Evolutionary conservation across 208 protist species (phyloP), one percentile per base, ranked within the genome.

Genomic region (Leptomonas seymouri): DNA sequence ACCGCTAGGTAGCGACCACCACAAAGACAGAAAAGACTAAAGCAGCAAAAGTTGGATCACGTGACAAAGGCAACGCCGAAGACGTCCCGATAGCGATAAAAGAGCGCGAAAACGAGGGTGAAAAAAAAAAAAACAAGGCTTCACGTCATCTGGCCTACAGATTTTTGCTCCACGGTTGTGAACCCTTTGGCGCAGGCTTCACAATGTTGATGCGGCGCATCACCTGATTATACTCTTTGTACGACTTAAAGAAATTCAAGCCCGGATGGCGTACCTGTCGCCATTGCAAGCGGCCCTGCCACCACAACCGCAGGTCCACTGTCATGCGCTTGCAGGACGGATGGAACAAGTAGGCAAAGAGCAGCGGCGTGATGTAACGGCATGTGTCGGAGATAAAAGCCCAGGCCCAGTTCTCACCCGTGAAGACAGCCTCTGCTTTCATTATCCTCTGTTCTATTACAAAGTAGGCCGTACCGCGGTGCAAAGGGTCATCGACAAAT

Each of bases 321-420:
- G 59, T 66, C 21, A 97, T 65, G 1, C 92, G 78, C 50, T 81
- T 71, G 78, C 84, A 93, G 5, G 89, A 89, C 2, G 88, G 87
- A 51, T 88, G 79, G 68, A 94, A 97, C 15, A 93, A 36, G 66
- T 89, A 93, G 3, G 86, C 83, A 23, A 93, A 68, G 25, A 78
- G 55, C 30, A 89, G 65, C 14, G 92, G 86, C 7, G 78, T 88
- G 16, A 93, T 58, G 73, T 93, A 93, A 53, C 92, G 85, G 66
- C 80, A 93, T 34, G 78, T 93, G 64, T 97, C 92, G 15, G 92
- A 93, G 42, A 95, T 82, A 57, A 96, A 89, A 6, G 88, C 91
- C 88, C 87, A 97, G 21, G 89, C 88, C 89, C 91, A 96, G 78
- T 93, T 95, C 66, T 94, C 89, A 8, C 89, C 87, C 0, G 85